Base-by-base conservation (phyloP, 306 rosid genomes). In the Heteromeles arbutifolia region DNA sequence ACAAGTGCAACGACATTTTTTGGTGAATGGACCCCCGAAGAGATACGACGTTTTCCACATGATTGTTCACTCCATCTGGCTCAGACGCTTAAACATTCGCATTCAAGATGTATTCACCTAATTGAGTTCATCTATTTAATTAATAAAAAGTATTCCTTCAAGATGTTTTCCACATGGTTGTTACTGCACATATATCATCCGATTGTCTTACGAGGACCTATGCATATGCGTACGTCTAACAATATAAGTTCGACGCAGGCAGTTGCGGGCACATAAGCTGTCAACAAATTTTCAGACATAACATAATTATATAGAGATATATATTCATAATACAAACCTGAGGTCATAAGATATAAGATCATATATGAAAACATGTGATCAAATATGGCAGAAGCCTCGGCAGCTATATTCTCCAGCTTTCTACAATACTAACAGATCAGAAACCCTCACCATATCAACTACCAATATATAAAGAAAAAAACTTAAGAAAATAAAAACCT, bases 21-120 rank as follows among this genome's bases (percentile, higher is more conserved):
- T 79, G 37, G 73, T 73, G 22, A 82, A 77, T 54, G 86, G 84
- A 65, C 76, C 80, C 50, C 74, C 84, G 25, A 79, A 65, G 67
- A 79, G 86, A 80, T 85, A 56, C 24, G 84, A 85, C 34, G 84
- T 75, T 65, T 85, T 82, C 59, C 83, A 82, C 24, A 82, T 79
- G 88, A 82, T 83, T 29, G 70, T 82, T 65, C 88, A 85, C 2
- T 85, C 84, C 11, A 77, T 79, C n/a, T 85, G 88, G 86, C 86
- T 82, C 28, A 69, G 86, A 74, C 69, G 86, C 67, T 25, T 85
- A 66, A 82, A 85, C 41, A 19, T 84, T 25, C 77, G 18, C 65
- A 65, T 84, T 24, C 74, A 74, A 13, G 77, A 74, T 13, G 71
- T 41, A 9, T 41, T 41, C 44, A 41, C 44, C 44, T 41, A 41